phyloP scores from a whole-genome alignment of 1,284 basidiomycete genomes.

The Phellinidium pouzarii region DNA sequence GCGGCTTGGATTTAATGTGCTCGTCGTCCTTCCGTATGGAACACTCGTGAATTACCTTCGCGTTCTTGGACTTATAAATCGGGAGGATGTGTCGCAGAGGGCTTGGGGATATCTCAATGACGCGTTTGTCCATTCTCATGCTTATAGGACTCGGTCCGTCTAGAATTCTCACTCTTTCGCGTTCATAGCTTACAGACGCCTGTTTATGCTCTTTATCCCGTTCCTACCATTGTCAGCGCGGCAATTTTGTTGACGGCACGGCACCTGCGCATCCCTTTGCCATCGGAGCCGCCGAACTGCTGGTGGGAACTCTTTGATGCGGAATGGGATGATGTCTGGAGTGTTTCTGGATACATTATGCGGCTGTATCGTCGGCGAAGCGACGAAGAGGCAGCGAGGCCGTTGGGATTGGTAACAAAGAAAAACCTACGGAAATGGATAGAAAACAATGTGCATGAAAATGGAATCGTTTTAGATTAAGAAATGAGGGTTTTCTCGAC shows the following conservation, averaged over 20 bases:
- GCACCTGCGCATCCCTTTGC: slow-evolving; percentile 64
- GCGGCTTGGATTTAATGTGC: slow-evolving; percentile 82
- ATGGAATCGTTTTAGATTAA: not conserved
- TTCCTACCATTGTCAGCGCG: slow-evolving; percentile 84
- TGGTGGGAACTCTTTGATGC: slow-evolving; percentile 92
- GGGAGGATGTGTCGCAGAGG: slow-evolving; percentile 62
- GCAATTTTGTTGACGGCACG: slow-evolving; percentile 75
- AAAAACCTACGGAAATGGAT: slow-evolving; percentile 70
- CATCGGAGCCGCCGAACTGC: slow-evolving; percentile 53
- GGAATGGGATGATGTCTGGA: slow-evolving; percentile 78
- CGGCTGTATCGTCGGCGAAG: slow-evolving; percentile 55
- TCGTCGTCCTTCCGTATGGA: slow-evolving; percentile 88
- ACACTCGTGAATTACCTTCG: slow-evolving; percentile 94
- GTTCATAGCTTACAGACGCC: slow-evolving; percentile 80
- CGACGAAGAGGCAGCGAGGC: slow-evolving; percentile 34
- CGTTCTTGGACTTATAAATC: slow-evolving; percentile 73
- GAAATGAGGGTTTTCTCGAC: not conserved
- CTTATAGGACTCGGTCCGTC: not conserved
- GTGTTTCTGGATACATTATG: slow-evolving; percentile 74
- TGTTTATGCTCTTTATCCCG: slow-evolving; percentile 81
- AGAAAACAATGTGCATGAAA: slow-evolving; percentile 36
- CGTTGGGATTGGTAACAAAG: slow-evolving; percentile 54
- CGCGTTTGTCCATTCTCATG: slow-evolving; percentile 50
- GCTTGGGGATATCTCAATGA: slow-evolving; percentile 93
- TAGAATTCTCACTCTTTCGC: slow-evolving; percentile 17